These are phyloP conservation scores for Dendrostoma leiphaemia DNA, from an alignment of 2,329 filamentous ascomycete species.

Conservation along the genomic window DNA sequence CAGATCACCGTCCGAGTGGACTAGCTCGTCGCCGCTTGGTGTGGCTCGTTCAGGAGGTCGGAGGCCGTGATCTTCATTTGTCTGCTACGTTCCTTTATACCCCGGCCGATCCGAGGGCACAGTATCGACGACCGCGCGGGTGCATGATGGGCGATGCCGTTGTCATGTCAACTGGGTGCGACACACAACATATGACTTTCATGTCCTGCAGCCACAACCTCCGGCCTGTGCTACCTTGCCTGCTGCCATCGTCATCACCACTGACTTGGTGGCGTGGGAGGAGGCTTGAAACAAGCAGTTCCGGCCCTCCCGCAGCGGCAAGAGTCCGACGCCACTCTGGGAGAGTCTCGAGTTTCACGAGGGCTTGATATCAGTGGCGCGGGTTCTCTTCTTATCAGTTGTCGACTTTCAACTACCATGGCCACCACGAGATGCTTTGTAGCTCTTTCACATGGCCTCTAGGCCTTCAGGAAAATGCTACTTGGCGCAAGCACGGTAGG, in stretches of 20 bases:
- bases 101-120: too few relatives aligned
- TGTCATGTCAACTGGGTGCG: background rate
- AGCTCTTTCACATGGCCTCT: too few relatives aligned
- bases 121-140: background rate
- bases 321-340: background rate
- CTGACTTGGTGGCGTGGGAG: background rate
- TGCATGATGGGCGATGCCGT: background rate
- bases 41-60: too few relatives aligned
- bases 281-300: background rate
- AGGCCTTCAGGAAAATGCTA: too few relatives aligned
- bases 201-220: conserved; percentile 4
- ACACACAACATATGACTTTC: conserved; percentile 3
- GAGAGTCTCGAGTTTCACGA: background rate
- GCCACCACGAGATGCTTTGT: too few relatives aligned
- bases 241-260: background rate
- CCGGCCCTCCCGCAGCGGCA: background rate
- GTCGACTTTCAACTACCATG: too few relatives aligned
- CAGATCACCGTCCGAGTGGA: background rate
- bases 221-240: background rate
- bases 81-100: too few relatives aligned
- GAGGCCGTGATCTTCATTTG: too few relatives aligned
- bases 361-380: background rate
- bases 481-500: too few relatives aligned
- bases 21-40: background rate
- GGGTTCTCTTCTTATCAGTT: too few relatives aligned